phyloP scores from a whole-genome alignment of 768 basidiomycete genomes.

The Trametes punicea region DNA sequence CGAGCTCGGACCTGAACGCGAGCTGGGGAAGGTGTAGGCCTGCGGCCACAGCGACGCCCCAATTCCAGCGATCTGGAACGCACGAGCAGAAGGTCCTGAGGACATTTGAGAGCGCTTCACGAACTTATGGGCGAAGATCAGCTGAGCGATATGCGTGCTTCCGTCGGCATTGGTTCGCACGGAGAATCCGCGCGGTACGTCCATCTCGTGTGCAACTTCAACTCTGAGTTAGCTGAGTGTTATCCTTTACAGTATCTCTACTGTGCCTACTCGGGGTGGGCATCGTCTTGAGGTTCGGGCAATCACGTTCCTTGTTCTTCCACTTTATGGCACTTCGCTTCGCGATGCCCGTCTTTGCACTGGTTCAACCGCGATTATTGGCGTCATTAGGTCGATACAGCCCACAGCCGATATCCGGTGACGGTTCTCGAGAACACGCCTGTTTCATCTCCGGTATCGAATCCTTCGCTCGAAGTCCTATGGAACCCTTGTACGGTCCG shows the following conservation, averaged over 20 bases:
- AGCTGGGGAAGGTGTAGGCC: not conserved
- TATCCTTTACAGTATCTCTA: not conserved
- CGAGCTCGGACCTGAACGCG: conserved; percentile 10
- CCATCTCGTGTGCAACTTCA: not conserved
- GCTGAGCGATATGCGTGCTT: conserved; percentile 10
- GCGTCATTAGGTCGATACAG: conserved; percentile 3
- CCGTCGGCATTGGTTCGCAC: conserved; percentile 7
- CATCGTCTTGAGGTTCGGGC: not conserved
- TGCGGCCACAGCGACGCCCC: not conserved
- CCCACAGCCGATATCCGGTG: conserved; percentile 4
- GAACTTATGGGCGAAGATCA: conserved; percentile 11
- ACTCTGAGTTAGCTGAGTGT: not conserved
- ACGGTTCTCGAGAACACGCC: conserved; percentile 12
- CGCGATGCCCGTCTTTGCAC: not conserved
- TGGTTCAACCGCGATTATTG: not conserved
- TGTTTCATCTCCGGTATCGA: conserved; percentile 19
- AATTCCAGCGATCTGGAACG: conserved; percentile 8
- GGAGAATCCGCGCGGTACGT: conserved; percentile 4
- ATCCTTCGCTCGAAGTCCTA: conserved; percentile 7
- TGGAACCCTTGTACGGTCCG: conserved; percentile 10
- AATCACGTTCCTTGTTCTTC: not conserved
- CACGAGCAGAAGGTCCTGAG: not conserved
- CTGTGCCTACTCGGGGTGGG: not conserved
- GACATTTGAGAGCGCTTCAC: not conserved
- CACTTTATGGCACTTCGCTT: not conserved